Evolutionary conservation across 352 stramenopile genomes (phyloP), one percentile per base, ranked within the genome.

Genomic region (Pythium angustatum): DNA sequence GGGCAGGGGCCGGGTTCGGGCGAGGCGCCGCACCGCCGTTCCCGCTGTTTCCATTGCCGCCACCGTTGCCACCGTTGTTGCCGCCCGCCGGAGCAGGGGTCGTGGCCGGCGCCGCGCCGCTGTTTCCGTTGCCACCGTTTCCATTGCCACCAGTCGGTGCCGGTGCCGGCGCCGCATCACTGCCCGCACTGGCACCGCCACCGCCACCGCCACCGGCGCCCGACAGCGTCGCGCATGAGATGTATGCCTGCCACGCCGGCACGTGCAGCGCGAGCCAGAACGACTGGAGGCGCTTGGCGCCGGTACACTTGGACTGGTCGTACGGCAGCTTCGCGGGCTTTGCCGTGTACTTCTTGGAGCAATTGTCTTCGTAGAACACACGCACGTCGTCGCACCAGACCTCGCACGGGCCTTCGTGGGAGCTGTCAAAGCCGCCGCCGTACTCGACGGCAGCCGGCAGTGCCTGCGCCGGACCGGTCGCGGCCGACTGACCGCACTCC

Each of bases 351-450:
- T 84, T 70, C 0, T 64, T 43, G 5, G 75, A 62, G 38, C 75
- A 85, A 71, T 85, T 79, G 21, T 76, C 74, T 57, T 83, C 65
- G n/a, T 74, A 62, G 57, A 81, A 87, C 19, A 78, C 75, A 9
- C 69, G 45, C 10, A 56, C 65, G 59, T 83, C 62, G 41, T 85
- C 77, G 48, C 75, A 85, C 72, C 75, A 83, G 48, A 83, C 51
- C 24, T 85, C 77, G 33, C 77, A 81, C 11, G 75, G 77, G 26
- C 75, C 77, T 30, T 75, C 21, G 64, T 80, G 72, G 0, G 72
- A 77, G 0, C 54, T 43, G 27, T 73, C 76, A 41, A 80, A 75
- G 64, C 55, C 61, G 1, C 28, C 50, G 26, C 21, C 31, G 36
- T 69, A 80, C 45, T 83, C 69, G 19, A 80, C 70, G 19, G 6